A percentile compares a stretch with the other conserved stretches of the same genome.
Evolutionary conservation across 345 rosid species (phyloP).

Genomic region (Alliaria petiolata): DNA sequence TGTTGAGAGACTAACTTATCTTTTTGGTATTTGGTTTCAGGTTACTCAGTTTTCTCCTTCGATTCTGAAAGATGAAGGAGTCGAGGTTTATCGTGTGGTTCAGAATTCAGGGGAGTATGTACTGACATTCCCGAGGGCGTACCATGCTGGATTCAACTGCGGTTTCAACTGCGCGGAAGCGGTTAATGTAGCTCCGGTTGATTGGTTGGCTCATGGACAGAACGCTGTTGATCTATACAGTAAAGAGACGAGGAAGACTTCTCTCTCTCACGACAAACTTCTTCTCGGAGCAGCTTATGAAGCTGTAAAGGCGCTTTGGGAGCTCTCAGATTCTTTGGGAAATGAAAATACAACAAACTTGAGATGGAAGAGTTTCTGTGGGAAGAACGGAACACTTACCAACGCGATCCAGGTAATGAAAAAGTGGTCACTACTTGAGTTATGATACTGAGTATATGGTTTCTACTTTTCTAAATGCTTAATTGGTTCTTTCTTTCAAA

Average conservation of each 20-base stretch:
- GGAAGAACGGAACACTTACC: conserved; percentile 79
- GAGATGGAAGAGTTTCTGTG: conserved; percentile 75
- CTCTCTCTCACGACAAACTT: conserved; percentile 90
- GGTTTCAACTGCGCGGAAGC: conserved; percentile 99
- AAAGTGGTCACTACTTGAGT: neutral
- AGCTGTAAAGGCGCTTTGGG: conserved; percentile 64
- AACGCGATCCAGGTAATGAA: conserved; percentile 62
- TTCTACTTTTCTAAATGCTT: neutral
- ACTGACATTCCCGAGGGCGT: conserved; percentile 93
- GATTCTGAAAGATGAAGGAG: conserved; percentile 72
- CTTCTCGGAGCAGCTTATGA: conserved; percentile 64
- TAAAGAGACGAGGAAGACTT: conserved; percentile 72
- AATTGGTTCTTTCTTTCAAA: neutral
- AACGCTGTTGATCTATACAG: conserved; percentile 87
- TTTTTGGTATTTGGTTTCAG: conserved; percentile 37
- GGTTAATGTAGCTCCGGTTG: conserved; percentile 97
- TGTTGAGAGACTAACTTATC: neutral
- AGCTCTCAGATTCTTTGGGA: conserved; percentile 39
- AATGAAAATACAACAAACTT: conserved; percentile 50
- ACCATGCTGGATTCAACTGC: conserved; percentile 96
- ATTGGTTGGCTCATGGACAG: conserved; percentile 94
- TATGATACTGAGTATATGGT: neutral
- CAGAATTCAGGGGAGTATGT: conserved; percentile 90
- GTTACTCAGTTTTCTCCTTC: conserved; percentile 96
- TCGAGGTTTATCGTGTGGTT: conserved; percentile 69